phyloP scores from a whole-genome alignment of 1,284 basidiomycete genomes.

The Austroboletus sp. region DNA sequence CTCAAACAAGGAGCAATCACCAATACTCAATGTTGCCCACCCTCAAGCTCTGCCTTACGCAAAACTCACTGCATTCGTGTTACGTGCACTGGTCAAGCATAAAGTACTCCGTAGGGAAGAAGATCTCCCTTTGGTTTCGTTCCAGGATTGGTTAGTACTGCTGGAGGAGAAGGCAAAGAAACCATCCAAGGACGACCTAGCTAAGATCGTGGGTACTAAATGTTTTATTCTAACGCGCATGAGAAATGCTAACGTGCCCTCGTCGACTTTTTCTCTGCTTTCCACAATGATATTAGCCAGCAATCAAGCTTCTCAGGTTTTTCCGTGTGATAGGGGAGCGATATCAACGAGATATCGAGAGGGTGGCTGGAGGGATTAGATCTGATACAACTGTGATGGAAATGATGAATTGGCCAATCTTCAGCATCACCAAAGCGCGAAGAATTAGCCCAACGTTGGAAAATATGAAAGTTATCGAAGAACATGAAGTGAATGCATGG shows the following conservation, averaged over 20 bases:
- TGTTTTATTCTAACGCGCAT: background rate
- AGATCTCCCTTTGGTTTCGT: slow-evolving; percentile 6
- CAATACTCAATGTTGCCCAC: slow-evolving; percentile 22
- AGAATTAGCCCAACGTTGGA: too few relatives aligned
- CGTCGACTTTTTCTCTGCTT: too few relatives aligned
- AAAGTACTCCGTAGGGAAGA: slow-evolving; percentile 2
- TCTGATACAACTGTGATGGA: too few relatives aligned
- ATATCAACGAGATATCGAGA: slow-evolving; percentile 17
- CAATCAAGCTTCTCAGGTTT: slow-evolving; percentile 27
- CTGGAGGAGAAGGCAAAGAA: slow-evolving; percentile 19
- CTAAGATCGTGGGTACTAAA: slow-evolving; percentile 18
- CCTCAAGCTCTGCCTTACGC: slow-evolving; percentile 17
- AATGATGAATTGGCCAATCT: too few relatives aligned
- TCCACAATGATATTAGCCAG: slow-evolving; percentile 15
- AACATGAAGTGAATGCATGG: too few relatives aligned
- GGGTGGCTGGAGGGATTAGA: too few relatives aligned
- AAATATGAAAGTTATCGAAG: too few relatives aligned
- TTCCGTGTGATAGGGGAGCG: slow-evolving; percentile 12
- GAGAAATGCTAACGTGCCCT: too few relatives aligned
- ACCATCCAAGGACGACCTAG: slow-evolving; percentile 13
- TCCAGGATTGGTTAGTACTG: slow-evolving; percentile 21
- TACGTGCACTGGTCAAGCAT: slow-evolving; percentile 6
- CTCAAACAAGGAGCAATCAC: background rate
- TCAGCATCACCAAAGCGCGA: too few relatives aligned
- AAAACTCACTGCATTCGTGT: slow-evolving; percentile 13